Evolutionary conservation across 2,329 filamentous ascomycete species (phyloP).

Genomic region (Hymenoscyphus linearis): DNA sequence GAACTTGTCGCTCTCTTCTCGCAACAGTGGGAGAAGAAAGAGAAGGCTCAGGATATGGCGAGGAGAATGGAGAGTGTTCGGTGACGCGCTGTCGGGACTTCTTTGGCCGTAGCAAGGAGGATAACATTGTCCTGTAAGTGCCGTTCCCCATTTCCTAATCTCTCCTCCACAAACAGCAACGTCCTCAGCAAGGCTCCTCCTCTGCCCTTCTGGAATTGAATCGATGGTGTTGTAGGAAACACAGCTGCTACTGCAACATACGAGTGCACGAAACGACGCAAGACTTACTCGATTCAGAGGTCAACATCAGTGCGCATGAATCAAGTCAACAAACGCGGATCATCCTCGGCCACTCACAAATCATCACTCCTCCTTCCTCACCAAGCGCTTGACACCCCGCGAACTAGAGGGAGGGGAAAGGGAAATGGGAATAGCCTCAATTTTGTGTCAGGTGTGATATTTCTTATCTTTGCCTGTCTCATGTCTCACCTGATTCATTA

Average conservation of each 20-base stretch:
- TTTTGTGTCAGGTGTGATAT: not conserved
- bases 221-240: constrained; percentile 1
- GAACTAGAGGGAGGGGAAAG: not conserved
- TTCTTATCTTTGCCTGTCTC: constrained; percentile 15
- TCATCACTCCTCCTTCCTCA: not conserved
- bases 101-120: constrained; percentile 33
- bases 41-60: constrained; percentile 27
- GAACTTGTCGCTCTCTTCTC: constrained; percentile 17
- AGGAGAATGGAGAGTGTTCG: constrained; percentile 31
- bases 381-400: not conserved
- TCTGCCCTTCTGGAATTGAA: constrained; percentile 7
- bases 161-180: constrained; percentile 4
- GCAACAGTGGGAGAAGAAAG: constrained; percentile 22
- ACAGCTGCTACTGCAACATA: constrained; percentile 7
- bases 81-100: constrained; percentile 28
- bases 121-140: constrained; percentile 29
- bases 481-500: constrained; percentile 15
- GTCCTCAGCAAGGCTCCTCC: constrained; percentile 3
- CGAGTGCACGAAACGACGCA: not conserved
- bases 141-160: not conserved
- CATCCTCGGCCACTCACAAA: not conserved
- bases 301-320: not conserved
- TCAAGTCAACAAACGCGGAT: not conserved
- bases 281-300: not conserved
- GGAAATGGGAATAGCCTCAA: constrained; percentile 3